Evolutionary conservation across 2,329 filamentous ascomycete species (phyloP).

Genomic region (Penicillium crustosum): DNA sequence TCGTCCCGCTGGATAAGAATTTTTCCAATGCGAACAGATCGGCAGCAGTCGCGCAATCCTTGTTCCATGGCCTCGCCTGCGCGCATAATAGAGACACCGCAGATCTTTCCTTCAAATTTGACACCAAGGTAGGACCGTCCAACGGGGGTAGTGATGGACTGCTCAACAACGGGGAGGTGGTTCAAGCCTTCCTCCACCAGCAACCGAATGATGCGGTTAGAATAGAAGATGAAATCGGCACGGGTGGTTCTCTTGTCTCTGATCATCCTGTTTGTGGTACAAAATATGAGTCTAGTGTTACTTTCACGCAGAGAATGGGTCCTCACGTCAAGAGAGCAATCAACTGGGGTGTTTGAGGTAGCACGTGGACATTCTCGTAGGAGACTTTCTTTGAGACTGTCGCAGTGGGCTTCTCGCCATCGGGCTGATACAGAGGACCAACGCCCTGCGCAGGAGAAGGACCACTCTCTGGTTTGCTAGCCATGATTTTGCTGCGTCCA

Average conservation of each 20-base stretch:
- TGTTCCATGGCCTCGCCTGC: constrained; percentile 99
- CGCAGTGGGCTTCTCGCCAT: constrained; percentile 76
- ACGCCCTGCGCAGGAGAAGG: constrained; percentile 63
- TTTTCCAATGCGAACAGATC: constrained; percentile 96
- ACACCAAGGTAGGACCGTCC: constrained; percentile 86
- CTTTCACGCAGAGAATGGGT: constrained; percentile 1
- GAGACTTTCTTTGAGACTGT: constrained; percentile 82
- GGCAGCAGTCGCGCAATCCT: constrained; percentile 90
- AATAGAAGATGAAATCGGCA: constrained; percentile 99
- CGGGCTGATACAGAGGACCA: constrained; percentile 74
- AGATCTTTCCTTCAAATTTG: constrained; percentile 96
- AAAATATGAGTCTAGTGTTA: constrained; percentile 8
- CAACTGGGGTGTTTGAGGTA: constrained; percentile 91
- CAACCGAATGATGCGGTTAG: constrained; percentile 93
- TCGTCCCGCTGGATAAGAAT: constrained; percentile 97
- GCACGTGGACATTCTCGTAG: constrained; percentile 83
- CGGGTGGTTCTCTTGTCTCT: constrained; percentile 85
- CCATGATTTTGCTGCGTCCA: constrained; percentile 20
- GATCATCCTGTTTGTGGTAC: constrained; percentile 70
- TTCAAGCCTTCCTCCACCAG: constrained; percentile 97
- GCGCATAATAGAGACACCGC: constrained; percentile 96
- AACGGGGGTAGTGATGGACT: constrained; percentile 86
- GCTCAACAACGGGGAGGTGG: constrained; percentile 86
- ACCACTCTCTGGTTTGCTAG: constrained; percentile 30
- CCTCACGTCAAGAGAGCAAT: constrained; percentile 96